Evolutionary conservation across 2,329 filamentous ascomycete species (phyloP), one percentile per base, ranked within the genome.

Genomic region (Arthrobotrys sinensis): DNA sequence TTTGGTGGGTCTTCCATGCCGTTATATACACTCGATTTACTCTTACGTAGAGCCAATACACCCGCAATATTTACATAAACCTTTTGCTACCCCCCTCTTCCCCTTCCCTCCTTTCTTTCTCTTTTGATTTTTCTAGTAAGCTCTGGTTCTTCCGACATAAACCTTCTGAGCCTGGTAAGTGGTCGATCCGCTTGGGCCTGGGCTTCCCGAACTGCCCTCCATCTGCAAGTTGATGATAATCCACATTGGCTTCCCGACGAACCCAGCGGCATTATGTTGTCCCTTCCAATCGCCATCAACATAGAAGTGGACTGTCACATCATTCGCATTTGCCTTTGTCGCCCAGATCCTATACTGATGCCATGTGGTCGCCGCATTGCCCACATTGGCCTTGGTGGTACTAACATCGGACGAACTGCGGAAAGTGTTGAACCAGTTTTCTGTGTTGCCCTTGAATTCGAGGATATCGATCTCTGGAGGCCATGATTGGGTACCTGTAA

Each of bases 391-490:
- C 79, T 89, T 85, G 46, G 84, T 83, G 45, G 87, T 85, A 2
- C 84, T 82, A 1, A 89, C 85, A 52, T 86, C 81, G 3, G 84
- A 86, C 36, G 85, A 86, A 1, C 86, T 87, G 80, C 87, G 87
- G 81, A 87, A 87, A 0, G 87, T 89, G 80, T 89, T 89, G 83
- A 89, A 89, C 36, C 85, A 86, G 76, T 89, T 87, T 81, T 88
- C 86, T 14, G 87, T 88, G 38, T 82, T 85, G n/a, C 88, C 88
- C 81, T 89, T 90, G 88, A 88, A 90, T 82, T 90, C 88, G 0
- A 88, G 88, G 83, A 90, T 85, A 81, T 90, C 88, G 69, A 90
- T 86, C 85, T 89, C 88, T 0, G 88, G 88, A 14, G 88, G 88
- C 88, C 88, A 90, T 0, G 85, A 84, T 52, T 87, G 81, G 0